Conservation (phyloP, 768 basidiomycete genomes). For the Hemileccinum impolitum region DNA sequence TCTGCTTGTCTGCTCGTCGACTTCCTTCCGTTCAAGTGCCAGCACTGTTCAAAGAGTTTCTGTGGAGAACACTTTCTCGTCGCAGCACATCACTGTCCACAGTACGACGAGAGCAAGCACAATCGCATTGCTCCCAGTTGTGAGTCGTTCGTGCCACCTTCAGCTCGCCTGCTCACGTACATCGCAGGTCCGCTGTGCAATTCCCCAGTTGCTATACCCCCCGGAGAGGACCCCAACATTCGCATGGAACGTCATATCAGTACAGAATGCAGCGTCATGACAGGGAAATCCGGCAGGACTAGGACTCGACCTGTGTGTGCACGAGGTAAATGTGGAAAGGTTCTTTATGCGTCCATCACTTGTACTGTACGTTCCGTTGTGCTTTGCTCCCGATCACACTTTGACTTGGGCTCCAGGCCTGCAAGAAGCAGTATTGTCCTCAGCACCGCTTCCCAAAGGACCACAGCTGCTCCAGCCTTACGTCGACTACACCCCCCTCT, state of each 20-base stretch:
- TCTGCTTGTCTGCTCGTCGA: slow-evolving; percentile 68
- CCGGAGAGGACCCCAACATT: slow-evolving; percentile 75
- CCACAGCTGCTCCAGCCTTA: slow-evolving; percentile 49
- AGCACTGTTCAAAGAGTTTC: slow-evolving; percentile 67
- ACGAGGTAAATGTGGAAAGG: slow-evolving; percentile 63
- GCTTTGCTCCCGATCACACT: background rate
- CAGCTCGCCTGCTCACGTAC: slow-evolving; percentile 1
- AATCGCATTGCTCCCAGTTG: slow-evolving; percentile 78
- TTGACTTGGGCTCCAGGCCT: slow-evolving; percentile 46
- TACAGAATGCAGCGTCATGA: slow-evolving; percentile 64
- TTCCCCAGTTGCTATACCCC: slow-evolving; percentile 69
- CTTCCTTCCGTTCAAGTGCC: slow-evolving; percentile 85
- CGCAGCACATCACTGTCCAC: slow-evolving; percentile 58
- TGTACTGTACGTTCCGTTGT: slow-evolving; percentile 57
- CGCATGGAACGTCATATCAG: slow-evolving; percentile 77
- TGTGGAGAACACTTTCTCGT: slow-evolving; percentile 81
- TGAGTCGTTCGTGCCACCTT: slow-evolving; percentile 30
- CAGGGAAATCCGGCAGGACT: slow-evolving; percentile 50
- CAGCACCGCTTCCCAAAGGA: slow-evolving; percentile 76
- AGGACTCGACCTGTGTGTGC: slow-evolving; percentile 58
- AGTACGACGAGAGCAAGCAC: slow-evolving; percentile 67
- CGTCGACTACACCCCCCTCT: slow-evolving; percentile 10
- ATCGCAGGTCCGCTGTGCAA: slow-evolving; percentile 71
- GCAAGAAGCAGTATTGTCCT: slow-evolving; percentile 69
- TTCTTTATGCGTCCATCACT: slow-evolving; percentile 67